Conservation (phyloP, 2,329 filamentous ascomycete genomes). For the Raffaelea albimanens region DNA sequence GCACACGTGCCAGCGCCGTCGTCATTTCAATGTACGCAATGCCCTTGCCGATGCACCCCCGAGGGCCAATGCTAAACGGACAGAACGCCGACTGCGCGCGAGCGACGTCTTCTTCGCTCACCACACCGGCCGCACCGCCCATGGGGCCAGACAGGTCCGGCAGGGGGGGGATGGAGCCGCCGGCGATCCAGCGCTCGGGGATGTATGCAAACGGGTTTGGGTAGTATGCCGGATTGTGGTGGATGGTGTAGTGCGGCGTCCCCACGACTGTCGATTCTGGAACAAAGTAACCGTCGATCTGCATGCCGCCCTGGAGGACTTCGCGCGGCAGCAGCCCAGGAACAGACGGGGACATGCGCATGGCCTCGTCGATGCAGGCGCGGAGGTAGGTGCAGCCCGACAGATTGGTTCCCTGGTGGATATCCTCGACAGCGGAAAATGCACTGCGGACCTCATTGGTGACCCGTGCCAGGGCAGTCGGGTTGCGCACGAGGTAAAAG, state of each 20-base stretch:
- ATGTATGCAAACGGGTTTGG: constrained; percentile 47
- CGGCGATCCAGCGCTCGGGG: constrained; percentile 57
- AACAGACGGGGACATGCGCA: constrained; percentile 53
- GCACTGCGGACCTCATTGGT: constrained; percentile 40
- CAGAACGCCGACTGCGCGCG: constrained; percentile 61
- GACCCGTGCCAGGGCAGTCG: constrained; percentile 34
- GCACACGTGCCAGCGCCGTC: constrained; percentile 48
- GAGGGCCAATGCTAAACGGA: constrained; percentile 60
- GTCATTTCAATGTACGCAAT: constrained; percentile 60
- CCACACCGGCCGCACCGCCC: constrained; percentile 18
- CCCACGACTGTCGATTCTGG: constrained; percentile 54
- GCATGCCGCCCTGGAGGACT: constrained; percentile 44
- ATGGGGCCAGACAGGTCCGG: constrained; percentile 18
- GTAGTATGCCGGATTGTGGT: constrained; percentile 57
- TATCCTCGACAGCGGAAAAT: constrained; percentile 44
- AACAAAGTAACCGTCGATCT: constrained; percentile 42
- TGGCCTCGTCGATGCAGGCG: constrained; percentile 56
- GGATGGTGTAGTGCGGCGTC: constrained; percentile 58
- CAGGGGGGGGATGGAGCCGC: constrained; percentile 23
- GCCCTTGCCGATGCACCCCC: constrained; percentile 64
- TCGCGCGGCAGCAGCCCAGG: constrained; percentile 52
- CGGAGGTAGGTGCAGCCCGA: constrained; percentile 48
- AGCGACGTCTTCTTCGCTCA: constrained; percentile 40
- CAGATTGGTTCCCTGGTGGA: constrained; percentile 40
- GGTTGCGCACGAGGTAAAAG: constrained; percentile 51